These are phyloP conservation scores for Rhodotorula toruloides DNA, from an alignment of 768 basidiomycete species.

Conservation along the genomic window DNA sequence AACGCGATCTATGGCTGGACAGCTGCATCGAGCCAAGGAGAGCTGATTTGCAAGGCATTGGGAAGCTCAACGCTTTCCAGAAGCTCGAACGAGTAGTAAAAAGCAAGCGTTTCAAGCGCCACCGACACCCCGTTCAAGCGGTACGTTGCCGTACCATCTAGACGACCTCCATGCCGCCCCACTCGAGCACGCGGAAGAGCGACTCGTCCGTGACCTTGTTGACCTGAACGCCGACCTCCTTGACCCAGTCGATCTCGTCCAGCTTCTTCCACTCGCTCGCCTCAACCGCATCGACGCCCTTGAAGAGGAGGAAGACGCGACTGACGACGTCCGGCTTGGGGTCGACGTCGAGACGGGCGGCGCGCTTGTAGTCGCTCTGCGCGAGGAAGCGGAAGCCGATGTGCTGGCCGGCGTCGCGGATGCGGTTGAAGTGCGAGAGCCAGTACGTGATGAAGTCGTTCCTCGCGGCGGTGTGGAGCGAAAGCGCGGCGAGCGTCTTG, in stretches of 20 bases:
- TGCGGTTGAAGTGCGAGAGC: constrained; percentile 50
- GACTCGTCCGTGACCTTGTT: neutral
- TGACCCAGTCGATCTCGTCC: constrained; percentile 8
- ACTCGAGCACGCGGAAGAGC: constrained; percentile 15
- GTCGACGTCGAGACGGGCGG: constrained; percentile 48
- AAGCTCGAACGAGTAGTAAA: no score
- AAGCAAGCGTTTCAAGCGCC: neutral
- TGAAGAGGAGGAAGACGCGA: constrained; percentile 11
- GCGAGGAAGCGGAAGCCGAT: constrained; percentile 53
- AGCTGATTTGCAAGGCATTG: no score
- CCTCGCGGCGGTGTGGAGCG: constrained; percentile 51
- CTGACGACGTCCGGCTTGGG: constrained; percentile 52
- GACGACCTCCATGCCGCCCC: constrained; percentile 18
- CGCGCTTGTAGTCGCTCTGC: constrained; percentile 50
- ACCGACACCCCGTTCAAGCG: no score
- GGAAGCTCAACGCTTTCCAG: no score
- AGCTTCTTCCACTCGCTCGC: neutral
- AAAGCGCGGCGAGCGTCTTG: constrained; percentile 44
- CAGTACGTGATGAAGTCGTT: constrained; percentile 56
- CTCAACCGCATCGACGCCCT: neutral
- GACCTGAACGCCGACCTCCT: constrained; percentile 3
- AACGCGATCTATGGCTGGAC: no score
- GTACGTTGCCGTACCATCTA: no score
- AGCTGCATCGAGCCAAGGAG: no score
- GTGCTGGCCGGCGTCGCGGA: constrained; percentile 43